Evolutionary conservation across 257 asterid genomes (phyloP), one percentile per base, ranked within the genome.

Genomic region (Paraleonurus japonicus): DNA sequence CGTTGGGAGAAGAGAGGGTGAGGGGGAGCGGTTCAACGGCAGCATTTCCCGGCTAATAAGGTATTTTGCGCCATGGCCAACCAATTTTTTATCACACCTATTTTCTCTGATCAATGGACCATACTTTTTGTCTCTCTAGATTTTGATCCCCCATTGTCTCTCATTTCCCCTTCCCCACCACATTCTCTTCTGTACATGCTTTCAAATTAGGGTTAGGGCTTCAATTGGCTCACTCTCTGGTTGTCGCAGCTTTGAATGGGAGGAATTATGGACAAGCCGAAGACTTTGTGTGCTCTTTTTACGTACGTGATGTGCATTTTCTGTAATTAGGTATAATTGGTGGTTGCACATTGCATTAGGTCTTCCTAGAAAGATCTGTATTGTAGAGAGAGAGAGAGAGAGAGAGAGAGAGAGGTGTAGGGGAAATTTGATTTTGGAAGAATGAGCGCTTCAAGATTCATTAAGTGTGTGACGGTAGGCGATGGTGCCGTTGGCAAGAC

Each of bases 401-500:
- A 58, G 58, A 72, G 78, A 51, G 63, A 15, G 45, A 47, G 73
- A 58, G 64, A 26, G 47, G 2, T 16, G 26, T 32, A 58, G 67
- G 13, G 65, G 32, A 22, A 61, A 65, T 63, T 79, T 60, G 11
- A 30, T 35, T 67, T 61, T 61, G 78, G 45, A 69, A 80, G 51
- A 72, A 86, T 86, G 91, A 86, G 91, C 76, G 91, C 91, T 65
- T 86, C 91, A 43, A 86, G 87, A 70, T 86, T 86, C 88, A 86
- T 86, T 66, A 86, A 86, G 83, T 86, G 91, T 71, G 91, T 86
- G 53, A 86, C 91, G 62, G 91, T 86, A 51, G 91, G 91, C 58
- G 91, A 86, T 74, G 91, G 91, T 47, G 91, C 91, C 65, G 91
- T 86, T 53, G 91, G 91, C 41, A 86, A 86, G 80, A 86, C 91